phyloP scores from a whole-genome alignment of 441 rosid species.

The Pelargonium hybrid region DNA sequence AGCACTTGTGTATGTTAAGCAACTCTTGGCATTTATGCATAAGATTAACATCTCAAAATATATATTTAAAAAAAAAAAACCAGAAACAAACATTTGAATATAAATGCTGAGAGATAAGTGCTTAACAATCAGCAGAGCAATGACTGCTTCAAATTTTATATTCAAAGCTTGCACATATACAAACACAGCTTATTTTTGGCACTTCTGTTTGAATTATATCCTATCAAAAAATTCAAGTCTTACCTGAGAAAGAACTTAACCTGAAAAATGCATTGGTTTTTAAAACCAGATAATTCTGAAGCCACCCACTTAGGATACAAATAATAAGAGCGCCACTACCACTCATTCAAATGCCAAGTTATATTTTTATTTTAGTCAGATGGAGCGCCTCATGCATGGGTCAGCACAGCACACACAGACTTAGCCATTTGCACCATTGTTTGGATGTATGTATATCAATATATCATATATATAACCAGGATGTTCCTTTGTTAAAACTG shows the following conservation, averaged over 20 bases:
- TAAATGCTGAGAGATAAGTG: background rate
- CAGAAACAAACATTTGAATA: background rate
- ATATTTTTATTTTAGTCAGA: background rate
- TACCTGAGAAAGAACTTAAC: background rate
- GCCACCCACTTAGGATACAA: background rate
- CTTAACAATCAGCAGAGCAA: background rate
- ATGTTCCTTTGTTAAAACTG: background rate
- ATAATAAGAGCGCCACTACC: background rate
- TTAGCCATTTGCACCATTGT: background rate
- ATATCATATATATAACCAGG: background rate
- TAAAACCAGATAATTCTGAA: background rate
- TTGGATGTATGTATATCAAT: background rate
- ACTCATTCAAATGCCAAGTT: background rate
- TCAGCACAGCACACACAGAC: background rate
- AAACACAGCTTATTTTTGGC: too few species aligned
- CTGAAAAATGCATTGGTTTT: background rate
- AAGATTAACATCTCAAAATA: background rate
- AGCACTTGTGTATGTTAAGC: background rate
- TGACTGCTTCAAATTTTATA: background rate
- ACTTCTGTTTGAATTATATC: background rate
- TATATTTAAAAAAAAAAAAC: background rate
- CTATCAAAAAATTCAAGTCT: background rate
- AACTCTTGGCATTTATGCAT: background rate
- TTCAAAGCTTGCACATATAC: too few species aligned
- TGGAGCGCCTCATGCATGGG: background rate